Conservation (phyloP, 2,329 filamentous ascomycete genomes). For the Aspergillus sp. region DNA sequence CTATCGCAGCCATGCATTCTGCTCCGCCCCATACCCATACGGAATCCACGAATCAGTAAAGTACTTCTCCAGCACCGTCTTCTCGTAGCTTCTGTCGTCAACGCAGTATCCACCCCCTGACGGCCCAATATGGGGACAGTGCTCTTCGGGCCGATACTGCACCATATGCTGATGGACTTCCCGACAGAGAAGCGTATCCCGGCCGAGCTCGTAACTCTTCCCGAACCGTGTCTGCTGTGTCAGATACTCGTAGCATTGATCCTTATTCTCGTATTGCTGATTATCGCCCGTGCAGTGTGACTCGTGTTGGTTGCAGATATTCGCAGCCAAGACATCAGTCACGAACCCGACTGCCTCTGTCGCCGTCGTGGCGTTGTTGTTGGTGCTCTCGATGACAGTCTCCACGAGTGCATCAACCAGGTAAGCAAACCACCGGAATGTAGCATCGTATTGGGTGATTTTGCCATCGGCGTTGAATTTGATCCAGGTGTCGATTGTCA, state of each 20-base stretch:
- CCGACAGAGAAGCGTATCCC: conserved; percentile 22
- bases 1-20: conserved; percentile 12
- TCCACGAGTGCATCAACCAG: conserved; percentile 14
- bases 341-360: conserved; percentile 10
- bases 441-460: conserved; percentile 19
- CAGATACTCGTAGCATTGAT: conserved; percentile 14
- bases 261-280: conserved; percentile 15
- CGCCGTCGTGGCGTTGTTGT: conserved; percentile 12
- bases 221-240: conserved; percentile 17
- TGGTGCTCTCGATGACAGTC: conserved; percentile 2
- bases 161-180: conserved; percentile 27
- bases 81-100: conserved; percentile 18
- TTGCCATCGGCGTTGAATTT: conserved; percentile 16
- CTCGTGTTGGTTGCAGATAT: conserved; percentile 17
- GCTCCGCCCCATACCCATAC: conserved; percentile 13
- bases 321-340: conserved; percentile 12
- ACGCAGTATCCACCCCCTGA: conserved; percentile 22
- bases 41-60: conserved; percentile 20
- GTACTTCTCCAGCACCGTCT: conserved; percentile 19
- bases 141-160: conserved; percentile 17
- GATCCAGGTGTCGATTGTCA: conserved; percentile 25
- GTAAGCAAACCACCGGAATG: conserved; percentile 21
- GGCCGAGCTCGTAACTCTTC: conserved; percentile 18
- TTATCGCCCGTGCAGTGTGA: conserved; percentile 13
- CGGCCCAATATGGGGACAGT: conserved; percentile 24